Conservation (phyloP, 768 basidiomycete genomes). For the Trametes cingulata region DNA sequence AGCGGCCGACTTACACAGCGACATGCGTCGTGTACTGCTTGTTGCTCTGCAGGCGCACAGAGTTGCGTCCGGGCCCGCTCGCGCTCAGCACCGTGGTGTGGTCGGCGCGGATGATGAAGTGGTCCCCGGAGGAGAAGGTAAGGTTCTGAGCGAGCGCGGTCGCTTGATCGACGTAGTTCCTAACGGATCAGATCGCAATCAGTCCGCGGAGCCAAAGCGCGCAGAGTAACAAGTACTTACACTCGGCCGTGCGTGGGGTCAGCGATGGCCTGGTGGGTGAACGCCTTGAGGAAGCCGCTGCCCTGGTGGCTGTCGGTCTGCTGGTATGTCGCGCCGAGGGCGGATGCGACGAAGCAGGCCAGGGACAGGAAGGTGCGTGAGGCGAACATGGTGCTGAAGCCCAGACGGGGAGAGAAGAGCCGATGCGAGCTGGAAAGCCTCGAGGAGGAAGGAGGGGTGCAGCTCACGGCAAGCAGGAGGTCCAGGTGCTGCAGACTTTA, state of each 20-base stretch:
- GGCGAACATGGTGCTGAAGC: slow-evolving; percentile 5
- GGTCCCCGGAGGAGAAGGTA: slow-evolving; percentile 53
- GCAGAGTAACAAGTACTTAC: slow-evolving; percentile 38
- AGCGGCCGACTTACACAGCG: slow-evolving; percentile 44
- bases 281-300: slow-evolving; percentile 50
- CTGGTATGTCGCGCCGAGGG: slow-evolving; percentile 47
- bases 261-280: slow-evolving; percentile 47
- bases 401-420: neutral
- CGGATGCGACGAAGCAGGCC: slow-evolving; percentile 17
- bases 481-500: neutral
- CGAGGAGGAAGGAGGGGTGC: slow-evolving; percentile 5
- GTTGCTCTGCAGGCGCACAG: slow-evolving; percentile 55
- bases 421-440: slow-evolving; percentile 11
- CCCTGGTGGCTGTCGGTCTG: slow-evolving; percentile 48
- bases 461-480: slow-evolving; percentile 5
- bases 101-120: slow-evolving; percentile 60
- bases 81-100: slow-evolving; percentile 45
- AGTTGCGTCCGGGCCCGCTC: slow-evolving; percentile 56
- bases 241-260: slow-evolving; percentile 73
- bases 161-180: slow-evolving; percentile 45
- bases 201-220: neutral
- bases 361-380: slow-evolving; percentile 1
- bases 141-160: slow-evolving; percentile 57
- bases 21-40: slow-evolving; percentile 55
- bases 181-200: slow-evolving; percentile 17